phyloP scores from a whole-genome alignment of 2,329 filamentous ascomycete genomes.

The Sarocladium strictum region DNA sequence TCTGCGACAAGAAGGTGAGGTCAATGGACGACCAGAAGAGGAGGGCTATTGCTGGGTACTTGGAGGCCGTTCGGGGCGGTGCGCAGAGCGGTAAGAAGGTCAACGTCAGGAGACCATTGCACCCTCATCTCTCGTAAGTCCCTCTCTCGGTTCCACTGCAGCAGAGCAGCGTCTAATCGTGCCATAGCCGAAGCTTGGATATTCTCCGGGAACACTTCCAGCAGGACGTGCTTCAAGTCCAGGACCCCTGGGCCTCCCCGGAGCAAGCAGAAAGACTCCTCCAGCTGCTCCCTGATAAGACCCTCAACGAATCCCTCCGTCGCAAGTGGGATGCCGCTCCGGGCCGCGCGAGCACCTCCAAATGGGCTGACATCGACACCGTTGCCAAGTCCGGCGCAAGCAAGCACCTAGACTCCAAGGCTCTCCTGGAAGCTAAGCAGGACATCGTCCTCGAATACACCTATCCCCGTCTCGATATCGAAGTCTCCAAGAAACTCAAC shows the following conservation, averaged over 20 bases:
- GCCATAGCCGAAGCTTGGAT: conserved; percentile 67
- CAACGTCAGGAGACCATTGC: conserved; percentile 76
- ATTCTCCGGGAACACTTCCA: conserved; percentile 82
- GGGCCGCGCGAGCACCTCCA: conserved; percentile 66
- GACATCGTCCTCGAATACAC: conserved; percentile 97
- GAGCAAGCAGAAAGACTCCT: conserved; percentile 74
- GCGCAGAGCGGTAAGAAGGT: conserved; percentile 82
- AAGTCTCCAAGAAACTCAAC: conserved; percentile 96
- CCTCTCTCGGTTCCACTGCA: conserved; percentile 9
- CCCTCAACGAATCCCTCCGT: conserved; percentile 69
- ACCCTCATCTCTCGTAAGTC: conserved; percentile 78
- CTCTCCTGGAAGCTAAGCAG: conserved; percentile 83
- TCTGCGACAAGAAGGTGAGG: conserved; percentile 85
- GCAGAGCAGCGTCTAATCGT: conserved; percentile 14
- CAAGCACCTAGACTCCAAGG: conserved; percentile 64
- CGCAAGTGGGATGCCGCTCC: conserved; percentile 89
- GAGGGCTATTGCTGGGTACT: conserved; percentile 78
- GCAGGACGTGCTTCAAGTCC: conserved; percentile 70
- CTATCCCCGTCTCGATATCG: conserved; percentile 92
- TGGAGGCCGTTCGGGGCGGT: conserved; percentile 85
- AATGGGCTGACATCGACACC: conserved; percentile 92
- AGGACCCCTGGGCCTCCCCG: conserved; percentile 74
- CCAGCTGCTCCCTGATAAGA: conserved; percentile 74
- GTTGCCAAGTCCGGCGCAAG: conserved; percentile 72
- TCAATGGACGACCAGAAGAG: conserved; percentile 81